A percentile compares a stretch with the other conserved stretches of the same genome.
These are phyloP conservation scores for Umbelopsis sp. DNA, from an alignment of 192 early-diverging fungal species.

Conservation along the genomic window DNA sequence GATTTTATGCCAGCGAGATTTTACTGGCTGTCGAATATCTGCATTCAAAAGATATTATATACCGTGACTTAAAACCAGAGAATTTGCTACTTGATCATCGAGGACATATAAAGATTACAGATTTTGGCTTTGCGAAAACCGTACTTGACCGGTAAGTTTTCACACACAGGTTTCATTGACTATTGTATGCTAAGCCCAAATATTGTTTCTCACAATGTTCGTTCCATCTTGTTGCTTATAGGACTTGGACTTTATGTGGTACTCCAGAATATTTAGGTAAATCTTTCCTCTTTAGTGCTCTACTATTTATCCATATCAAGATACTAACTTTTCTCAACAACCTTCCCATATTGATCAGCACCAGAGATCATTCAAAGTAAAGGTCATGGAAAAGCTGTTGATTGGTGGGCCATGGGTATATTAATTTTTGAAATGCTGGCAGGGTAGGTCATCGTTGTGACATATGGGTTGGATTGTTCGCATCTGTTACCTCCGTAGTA, in stretches of 20 bases:
- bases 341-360: conserved; percentile 38
- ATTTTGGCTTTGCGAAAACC: conserved; percentile 98
- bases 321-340: background rate
- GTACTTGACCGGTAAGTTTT: conserved; percentile 60
- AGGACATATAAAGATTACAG: conserved; percentile 96
- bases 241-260: conserved; percentile 98
- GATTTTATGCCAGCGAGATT: conserved; percentile 96
- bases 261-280: conserved; percentile 88
- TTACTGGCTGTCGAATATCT: conserved; percentile 94
- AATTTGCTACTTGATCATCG: conserved; percentile 79
- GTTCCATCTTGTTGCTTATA: conserved; percentile 28
- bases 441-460: conserved; percentile 61
- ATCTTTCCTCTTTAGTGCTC: background rate
- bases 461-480: too few species aligned
- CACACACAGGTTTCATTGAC: background rate
- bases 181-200: too few species aligned
- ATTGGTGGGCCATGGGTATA: conserved; percentile 99
- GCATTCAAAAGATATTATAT: conserved; percentile 93
- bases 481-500: background rate
- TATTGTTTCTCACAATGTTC: background rate
- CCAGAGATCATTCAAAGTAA: conserved; percentile 97
- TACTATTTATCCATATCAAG: background rate
- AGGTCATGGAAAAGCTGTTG: conserved; percentile 96
- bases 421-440: conserved; percentile 98
- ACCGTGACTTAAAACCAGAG: conserved; percentile 97